Percentiles rank a stretch among this genome's conserved stretches.
Evolutionary conservation across 1,284 basidiomycete species (phyloP).

Genomic region (Melampsora abietis-canadensis): DNA sequence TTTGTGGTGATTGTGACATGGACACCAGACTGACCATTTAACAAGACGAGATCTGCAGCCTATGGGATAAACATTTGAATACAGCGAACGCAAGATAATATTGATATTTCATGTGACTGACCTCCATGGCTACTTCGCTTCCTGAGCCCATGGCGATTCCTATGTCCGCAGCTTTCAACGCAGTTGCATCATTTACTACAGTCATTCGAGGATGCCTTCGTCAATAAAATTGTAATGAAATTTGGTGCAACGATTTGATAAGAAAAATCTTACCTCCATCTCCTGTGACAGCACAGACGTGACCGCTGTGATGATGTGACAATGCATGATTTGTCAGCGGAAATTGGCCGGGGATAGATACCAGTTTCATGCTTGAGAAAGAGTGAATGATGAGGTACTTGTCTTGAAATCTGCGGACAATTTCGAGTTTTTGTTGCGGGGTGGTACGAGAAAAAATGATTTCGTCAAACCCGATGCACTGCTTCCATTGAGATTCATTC

Average conservation of each 20-base stretch:
- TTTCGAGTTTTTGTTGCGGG: constrained; percentile 68
- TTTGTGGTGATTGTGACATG: too few relatives aligned
- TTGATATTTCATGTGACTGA: constrained; percentile 45
- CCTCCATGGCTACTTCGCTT: constrained; percentile 54
- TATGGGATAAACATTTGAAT: constrained; percentile 48
- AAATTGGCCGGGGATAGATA: constrained; percentile 36
- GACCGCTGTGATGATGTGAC: too few relatives aligned
- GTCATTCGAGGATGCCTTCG: constrained; percentile 61
- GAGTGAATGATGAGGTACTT: constrained; percentile 52
- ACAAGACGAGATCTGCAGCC: constrained; percentile 49
- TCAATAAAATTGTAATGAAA: constrained; percentile 34
- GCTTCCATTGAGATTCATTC: constrained; percentile 47
- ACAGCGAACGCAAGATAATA: constrained; percentile 46
- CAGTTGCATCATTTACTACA: constrained; percentile 68
- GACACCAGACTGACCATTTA: constrained; percentile 43
- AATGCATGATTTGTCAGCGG: background rate
- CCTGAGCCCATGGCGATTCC: constrained; percentile 59
- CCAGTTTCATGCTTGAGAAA: constrained; percentile 37
- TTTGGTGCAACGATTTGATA: background rate
- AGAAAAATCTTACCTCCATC: background rate
- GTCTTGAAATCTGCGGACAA: constrained; percentile 64
- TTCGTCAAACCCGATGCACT: constrained; percentile 61
- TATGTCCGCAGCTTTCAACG: constrained; percentile 57
- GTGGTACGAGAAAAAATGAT: constrained; percentile 71
- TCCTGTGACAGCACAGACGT: background rate